These are phyloP conservation scores for Candida dajiaensis DNA, from an alignment of 805 yeast species.

Conservation along the genomic window DNA sequence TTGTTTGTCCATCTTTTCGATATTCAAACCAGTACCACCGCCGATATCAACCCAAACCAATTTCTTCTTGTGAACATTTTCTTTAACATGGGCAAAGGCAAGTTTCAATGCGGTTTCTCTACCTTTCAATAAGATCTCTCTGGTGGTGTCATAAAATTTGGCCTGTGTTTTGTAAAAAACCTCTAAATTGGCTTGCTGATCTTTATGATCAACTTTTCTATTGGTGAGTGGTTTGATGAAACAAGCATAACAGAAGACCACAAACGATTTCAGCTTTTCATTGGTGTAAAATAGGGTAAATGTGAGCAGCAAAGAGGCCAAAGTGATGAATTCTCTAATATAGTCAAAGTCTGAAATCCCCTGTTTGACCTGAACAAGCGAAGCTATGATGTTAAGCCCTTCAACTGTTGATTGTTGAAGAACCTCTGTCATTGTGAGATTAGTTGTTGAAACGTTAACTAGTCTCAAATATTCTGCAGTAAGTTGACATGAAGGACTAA, in stretches of 20 bases:
- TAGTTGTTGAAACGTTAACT: slow-evolving; percentile 4
- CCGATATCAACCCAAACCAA: slow-evolving; percentile 77
- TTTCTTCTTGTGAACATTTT: slow-evolving; percentile 28
- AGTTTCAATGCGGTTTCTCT: slow-evolving; percentile 57
- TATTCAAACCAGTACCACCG: slow-evolving; percentile 83
- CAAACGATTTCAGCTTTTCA: slow-evolving; percentile 16
- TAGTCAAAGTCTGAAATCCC: slow-evolving; percentile 2
- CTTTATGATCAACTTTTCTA: slow-evolving; percentile 18
- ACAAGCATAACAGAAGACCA: slow-evolving; percentile 29
- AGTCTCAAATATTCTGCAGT: too few species aligned
- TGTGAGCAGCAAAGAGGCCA: slow-evolving; percentile 7
- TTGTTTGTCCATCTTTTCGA: slow-evolving; percentile 64
- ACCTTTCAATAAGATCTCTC: slow-evolving; percentile 62
- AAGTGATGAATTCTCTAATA: slow-evolving; percentile 5
- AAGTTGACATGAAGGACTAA: neutral
- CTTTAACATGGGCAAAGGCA: slow-evolving; percentile 49
- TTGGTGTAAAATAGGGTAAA: slow-evolving; percentile 9
- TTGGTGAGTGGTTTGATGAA: slow-evolving; percentile 29
- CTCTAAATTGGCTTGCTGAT: slow-evolving; percentile 38
- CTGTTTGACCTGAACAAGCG: slow-evolving; percentile 3
- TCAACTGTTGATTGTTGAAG: neutral
- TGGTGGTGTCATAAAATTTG: slow-evolving; percentile 66
- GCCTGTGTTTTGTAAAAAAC: slow-evolving; percentile 74
- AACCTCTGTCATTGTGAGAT: slow-evolving; percentile 1
- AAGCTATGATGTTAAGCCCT: slow-evolving; percentile 1